phyloP scores from a whole-genome alignment of 495 filamentous ascomycete genomes.

The Penicillium waksmanii region DNA sequence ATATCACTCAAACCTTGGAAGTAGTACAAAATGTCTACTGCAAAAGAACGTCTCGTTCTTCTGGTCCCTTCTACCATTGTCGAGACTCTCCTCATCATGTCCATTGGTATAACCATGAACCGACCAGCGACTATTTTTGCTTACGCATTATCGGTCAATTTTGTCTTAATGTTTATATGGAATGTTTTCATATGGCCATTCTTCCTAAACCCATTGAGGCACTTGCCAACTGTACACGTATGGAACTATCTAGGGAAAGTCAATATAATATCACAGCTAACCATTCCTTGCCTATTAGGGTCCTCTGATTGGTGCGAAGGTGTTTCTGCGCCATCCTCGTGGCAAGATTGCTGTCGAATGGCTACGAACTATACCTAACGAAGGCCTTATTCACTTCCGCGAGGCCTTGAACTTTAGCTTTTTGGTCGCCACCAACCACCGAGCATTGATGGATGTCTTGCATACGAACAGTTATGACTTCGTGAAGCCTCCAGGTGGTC shows the following conservation, averaged over 20 bases:
- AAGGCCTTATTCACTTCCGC: constrained; percentile 79
- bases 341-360: constrained; percentile 66
- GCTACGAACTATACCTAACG: constrained; percentile 77
- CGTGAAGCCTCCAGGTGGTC: constrained; percentile 50
- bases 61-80: constrained; percentile 13
- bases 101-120: constrained; percentile 6
- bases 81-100: constrained; percentile 12
- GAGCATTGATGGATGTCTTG: constrained; percentile 57
- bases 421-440: constrained; percentile 44
- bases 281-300: constrained; percentile 28
- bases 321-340: constrained; percentile 59
- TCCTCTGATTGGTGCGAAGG: constrained; percentile 58
- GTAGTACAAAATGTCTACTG: constrained; percentile 10
- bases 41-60: constrained; percentile 11
- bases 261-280: constrained; percentile 5
- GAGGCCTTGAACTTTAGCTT: constrained; percentile 38
- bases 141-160: constrained; percentile 28
- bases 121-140: constrained; percentile 24
- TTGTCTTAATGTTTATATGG: constrained; percentile 44
- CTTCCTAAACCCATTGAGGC: constrained; percentile 69
- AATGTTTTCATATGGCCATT: constrained; percentile 68
- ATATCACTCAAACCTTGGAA: background rate
- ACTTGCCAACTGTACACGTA: constrained; percentile 63
- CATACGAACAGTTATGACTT: constrained; percentile 59
- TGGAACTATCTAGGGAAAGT: background rate